These are phyloP conservation scores for Hypholoma sublateritium DNA, from an alignment of 768 basidiomycete genomes.

Conservation along the genomic window DNA sequence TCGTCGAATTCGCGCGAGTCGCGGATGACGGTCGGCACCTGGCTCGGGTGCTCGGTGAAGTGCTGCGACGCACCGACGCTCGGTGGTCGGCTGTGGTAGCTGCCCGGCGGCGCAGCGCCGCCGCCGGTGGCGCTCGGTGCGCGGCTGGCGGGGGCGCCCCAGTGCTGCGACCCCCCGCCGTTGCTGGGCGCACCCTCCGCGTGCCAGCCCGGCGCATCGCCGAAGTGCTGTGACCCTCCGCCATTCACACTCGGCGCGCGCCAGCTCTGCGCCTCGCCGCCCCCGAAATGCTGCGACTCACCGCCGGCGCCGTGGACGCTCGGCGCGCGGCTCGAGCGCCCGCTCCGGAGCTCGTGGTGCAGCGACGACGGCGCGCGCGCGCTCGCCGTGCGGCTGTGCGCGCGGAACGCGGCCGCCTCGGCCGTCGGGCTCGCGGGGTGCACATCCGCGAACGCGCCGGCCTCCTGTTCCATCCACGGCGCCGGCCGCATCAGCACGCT, in stretches of 20 bases:
- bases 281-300: neutral
- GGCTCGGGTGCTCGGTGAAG: neutral
- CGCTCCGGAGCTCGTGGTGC: neutral
- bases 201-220: neutral
- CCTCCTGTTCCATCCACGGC: conserved; percentile 5
- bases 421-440: neutral
- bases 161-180: neutral
- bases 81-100: neutral
- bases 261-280: neutral
- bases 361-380: neutral
- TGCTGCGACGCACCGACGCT: neutral
- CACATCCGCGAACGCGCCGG: neutral
- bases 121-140: neutral
- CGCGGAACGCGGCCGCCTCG: neutral
- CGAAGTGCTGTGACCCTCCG: neutral
- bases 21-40: neutral
- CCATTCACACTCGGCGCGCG: neutral
- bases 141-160: neutral
- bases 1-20: neutral
- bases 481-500: neutral
- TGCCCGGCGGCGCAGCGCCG: neutral
- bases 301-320: neutral
- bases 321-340: neutral
- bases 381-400: neutral
- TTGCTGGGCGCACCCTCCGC: too few relatives aligned